Percentiles rank a stretch among this genome's conserved stretches.
Conservation (phyloP, 176 grass and related monocot species). For the Hordeum vulgare region DNA sequence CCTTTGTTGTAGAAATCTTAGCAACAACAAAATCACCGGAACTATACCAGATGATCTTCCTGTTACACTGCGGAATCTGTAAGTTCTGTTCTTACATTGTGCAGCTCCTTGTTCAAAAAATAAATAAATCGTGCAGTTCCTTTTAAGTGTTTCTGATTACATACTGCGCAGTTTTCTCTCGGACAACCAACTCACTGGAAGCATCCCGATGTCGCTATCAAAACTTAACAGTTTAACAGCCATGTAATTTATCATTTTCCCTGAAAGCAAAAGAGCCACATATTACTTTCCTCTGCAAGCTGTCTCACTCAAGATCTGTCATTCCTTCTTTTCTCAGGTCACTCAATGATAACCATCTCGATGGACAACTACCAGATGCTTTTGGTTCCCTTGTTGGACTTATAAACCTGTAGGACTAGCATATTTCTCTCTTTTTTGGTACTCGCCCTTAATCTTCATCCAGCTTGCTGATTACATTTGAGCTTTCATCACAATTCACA, state of each 20-base stretch:
- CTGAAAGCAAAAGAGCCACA: not conserved
- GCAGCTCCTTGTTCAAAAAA: not conserved
- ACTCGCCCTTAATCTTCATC: not conserved
- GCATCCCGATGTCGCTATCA: slow-evolving; percentile 88
- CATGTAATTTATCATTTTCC: slow-evolving; percentile 51
- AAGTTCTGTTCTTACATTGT: slow-evolving; percentile 35
- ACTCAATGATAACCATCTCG: slow-evolving; percentile 78
- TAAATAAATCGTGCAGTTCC: not conserved
- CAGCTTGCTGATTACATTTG: slow-evolving; percentile 1
- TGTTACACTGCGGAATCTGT: slow-evolving; percentile 71
- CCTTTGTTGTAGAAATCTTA: slow-evolving; percentile 61
- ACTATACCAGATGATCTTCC: slow-evolving; percentile 78
- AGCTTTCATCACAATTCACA: slow-evolving; percentile 22
- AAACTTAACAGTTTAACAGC: slow-evolving; percentile 60
- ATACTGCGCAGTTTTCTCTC: slow-evolving; percentile 81
- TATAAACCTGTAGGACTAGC: slow-evolving; percentile 74
- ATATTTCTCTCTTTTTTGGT: not conserved
- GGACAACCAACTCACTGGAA: slow-evolving; percentile 90
- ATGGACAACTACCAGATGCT: slow-evolving; percentile 75
- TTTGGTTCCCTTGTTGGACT: slow-evolving; percentile 67
- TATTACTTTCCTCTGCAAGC: not conserved
- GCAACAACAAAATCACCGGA: slow-evolving; percentile 85
- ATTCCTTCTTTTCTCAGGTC: slow-evolving; percentile 55
- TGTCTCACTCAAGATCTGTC: slow-evolving; percentile 22
- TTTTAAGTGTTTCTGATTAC: not conserved